phyloP scores from a whole-genome alignment of 768 basidiomycete genomes.

The Psilocybe sp. region DNA sequence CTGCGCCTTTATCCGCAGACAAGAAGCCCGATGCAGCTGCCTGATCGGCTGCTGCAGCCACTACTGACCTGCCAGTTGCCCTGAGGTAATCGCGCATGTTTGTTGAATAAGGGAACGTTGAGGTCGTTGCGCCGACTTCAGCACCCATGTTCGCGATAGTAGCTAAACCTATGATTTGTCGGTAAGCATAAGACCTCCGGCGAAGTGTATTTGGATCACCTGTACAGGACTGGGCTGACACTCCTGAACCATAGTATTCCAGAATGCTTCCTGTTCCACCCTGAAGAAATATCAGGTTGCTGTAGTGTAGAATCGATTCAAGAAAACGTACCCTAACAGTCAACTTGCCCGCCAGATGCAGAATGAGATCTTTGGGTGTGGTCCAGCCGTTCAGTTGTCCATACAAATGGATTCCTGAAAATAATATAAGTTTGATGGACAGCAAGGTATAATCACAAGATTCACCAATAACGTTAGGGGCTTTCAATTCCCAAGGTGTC shows the following conservation, averaged over 20 bases:
- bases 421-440: background rate
- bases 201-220: constrained; percentile 37
- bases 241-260: constrained; percentile 96
- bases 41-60: constrained; percentile 82
- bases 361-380: constrained; percentile 94
- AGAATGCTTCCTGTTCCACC: constrained; percentile 95
- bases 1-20: constrained; percentile 77
- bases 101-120: constrained; percentile 92
- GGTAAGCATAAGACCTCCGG: background rate
- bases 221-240: constrained; percentile 87
- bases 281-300: constrained; percentile 33
- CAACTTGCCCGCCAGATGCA: constrained; percentile 90
- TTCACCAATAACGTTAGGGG: constrained; percentile 78
- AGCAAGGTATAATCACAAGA: constrained; percentile 1
- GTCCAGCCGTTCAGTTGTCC: constrained; percentile 89
- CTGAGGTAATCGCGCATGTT: constrained; percentile 88
- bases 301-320: background rate
- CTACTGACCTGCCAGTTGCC: constrained; percentile 85
- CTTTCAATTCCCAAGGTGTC: constrained; percentile 97
- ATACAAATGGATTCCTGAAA: constrained; percentile 78
- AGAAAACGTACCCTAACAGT: constrained; percentile 74
- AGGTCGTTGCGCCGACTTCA: constrained; percentile 99
- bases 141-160: constrained; percentile 99
- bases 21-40: constrained; percentile 81
- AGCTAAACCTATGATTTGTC: constrained; percentile 61